Evolutionary conservation across 1,139 yeast genomes (phyloP).

Genomic region (Taiozyma sp.): DNA sequence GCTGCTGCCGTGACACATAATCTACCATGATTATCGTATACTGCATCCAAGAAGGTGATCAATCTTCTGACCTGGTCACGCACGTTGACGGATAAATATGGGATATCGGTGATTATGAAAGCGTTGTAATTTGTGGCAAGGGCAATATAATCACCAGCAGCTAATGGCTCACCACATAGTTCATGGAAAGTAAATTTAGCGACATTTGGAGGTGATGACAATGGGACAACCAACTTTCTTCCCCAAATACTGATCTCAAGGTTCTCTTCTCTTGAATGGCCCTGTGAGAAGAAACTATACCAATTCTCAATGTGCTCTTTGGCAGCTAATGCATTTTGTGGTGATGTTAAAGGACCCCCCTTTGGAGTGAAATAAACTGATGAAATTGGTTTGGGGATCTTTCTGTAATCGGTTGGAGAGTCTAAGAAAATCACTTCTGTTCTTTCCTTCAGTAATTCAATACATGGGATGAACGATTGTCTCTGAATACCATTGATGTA

Average conservation of each 20-base stretch:
- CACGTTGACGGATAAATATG: constrained; percentile 68
- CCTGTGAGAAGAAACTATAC: constrained; percentile 73
- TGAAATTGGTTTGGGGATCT: constrained; percentile 76
- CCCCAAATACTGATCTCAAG: constrained; percentile 77
- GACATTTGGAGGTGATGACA: constrained; percentile 68
- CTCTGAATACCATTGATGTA: constrained; percentile 93
- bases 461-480: constrained; percentile 86
- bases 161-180: constrained; percentile 78
- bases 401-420: constrained; percentile 92
- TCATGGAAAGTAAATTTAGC: constrained; percentile 87
- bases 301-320: constrained; percentile 65
- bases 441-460: constrained; percentile 65
- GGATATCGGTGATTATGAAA: constrained; percentile 86
- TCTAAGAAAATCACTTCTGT: constrained; percentile 76
- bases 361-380: constrained; percentile 76
- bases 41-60: constrained; percentile 91
- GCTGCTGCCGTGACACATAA: constrained; percentile 87
- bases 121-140: constrained; percentile 73
- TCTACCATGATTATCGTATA: constrained; percentile 83
- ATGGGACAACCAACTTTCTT: constrained; percentile 68
- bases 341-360: constrained; percentile 50
- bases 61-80: constrained; percentile 86
- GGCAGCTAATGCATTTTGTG: constrained; percentile 46
- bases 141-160: constrained; percentile 94
- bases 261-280: constrained; percentile 36